A percentile compares a stretch with the other conserved stretches of the same genome.
These are phyloP conservation scores for Curvularia verruculosa DNA, from an alignment of 2,329 filamentous ascomycete species.

Conservation along the genomic window DNA sequence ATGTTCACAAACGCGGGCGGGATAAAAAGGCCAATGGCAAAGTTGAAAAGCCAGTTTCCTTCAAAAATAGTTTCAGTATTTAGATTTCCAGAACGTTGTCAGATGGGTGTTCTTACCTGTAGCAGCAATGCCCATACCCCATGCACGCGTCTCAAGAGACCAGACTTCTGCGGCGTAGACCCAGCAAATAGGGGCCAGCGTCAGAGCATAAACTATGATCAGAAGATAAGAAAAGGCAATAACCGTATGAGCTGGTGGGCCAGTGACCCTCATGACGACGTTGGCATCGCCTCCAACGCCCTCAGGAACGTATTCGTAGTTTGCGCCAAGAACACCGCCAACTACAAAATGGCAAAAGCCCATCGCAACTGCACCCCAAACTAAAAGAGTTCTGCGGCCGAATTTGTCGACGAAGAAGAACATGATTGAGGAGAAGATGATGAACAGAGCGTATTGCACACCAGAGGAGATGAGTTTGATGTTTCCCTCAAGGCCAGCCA, in stretches of 20 bases:
- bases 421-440: slow-evolving; percentile 77
- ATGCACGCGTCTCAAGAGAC: slow-evolving; percentile 63
- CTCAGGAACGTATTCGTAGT: slow-evolving; percentile 34
- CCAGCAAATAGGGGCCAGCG: slow-evolving; percentile 66
- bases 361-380: slow-evolving; percentile 71
- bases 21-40: slow-evolving; percentile 62
- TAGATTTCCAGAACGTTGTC: neutral
- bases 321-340: slow-evolving; percentile 60
- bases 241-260: slow-evolving; percentile 56
- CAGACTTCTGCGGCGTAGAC: slow-evolving; percentile 68
- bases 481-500: slow-evolving; percentile 69
- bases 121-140: slow-evolving; percentile 68
- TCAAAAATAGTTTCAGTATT: slow-evolving; percentile 44
- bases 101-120: slow-evolving; percentile 54
- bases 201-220: slow-evolving; percentile 70
- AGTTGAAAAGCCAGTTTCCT: slow-evolving; percentile 65
- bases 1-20: slow-evolving; percentile 65
- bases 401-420: slow-evolving; percentile 76
- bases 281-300: slow-evolving; percentile 58
- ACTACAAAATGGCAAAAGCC: slow-evolving; percentile 59
- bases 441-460: slow-evolving; percentile 80
- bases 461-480: slow-evolving; percentile 68
- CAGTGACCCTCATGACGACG: slow-evolving; percentile 59
- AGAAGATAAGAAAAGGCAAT: slow-evolving; percentile 76
- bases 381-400: slow-evolving; percentile 72